Evolutionary conservation across 2,329 filamentous ascomycete genomes (phyloP).

Genomic region (Alternaria gaisen): DNA sequence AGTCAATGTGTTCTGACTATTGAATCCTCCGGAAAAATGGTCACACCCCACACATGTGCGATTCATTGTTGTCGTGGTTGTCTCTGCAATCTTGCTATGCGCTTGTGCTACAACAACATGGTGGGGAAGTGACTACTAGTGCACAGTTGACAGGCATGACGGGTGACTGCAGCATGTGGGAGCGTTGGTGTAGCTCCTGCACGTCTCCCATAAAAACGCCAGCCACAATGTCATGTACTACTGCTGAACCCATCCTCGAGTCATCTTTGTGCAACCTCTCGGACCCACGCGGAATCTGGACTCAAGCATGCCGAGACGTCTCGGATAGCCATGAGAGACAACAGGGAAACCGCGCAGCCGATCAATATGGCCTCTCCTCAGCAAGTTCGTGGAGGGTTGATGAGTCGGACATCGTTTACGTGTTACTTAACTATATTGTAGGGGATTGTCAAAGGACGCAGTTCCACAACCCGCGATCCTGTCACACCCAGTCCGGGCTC

Average conservation of each 20-base stretch:
- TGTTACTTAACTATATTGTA: constrained; percentile 16
- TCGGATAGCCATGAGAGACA: background rate
- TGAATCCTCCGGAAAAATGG: background rate
- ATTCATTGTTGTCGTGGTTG: background rate
- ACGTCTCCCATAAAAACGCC: background rate
- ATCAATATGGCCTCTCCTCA: constrained; percentile 11
- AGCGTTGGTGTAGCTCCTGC: constrained; percentile 13
- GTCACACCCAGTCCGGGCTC: constrained; percentile 6
- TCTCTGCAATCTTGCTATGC: background rate
- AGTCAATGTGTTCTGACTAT: constrained; percentile 1
- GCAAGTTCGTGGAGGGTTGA: constrained; percentile 18
- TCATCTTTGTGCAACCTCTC: background rate
- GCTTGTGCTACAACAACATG: constrained; percentile 7
- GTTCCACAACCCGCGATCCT: constrained; percentile 2
- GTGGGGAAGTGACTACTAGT: constrained; percentile 6
- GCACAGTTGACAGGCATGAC: constrained; percentile 18
- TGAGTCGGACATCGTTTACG: background rate
- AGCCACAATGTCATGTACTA: constrained; percentile 12
- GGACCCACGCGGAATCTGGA: background rate
- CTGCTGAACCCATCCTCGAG: constrained; percentile 4
- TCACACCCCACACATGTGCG: background rate
- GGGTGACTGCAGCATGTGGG: constrained; percentile 2
- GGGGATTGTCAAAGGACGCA: constrained; percentile 8
- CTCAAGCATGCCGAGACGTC: background rate
- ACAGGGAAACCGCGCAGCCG: background rate